Base-by-base conservation (phyloP, 1,284 basidiomycete species). In the Rhodotorula sp. region DNA sequence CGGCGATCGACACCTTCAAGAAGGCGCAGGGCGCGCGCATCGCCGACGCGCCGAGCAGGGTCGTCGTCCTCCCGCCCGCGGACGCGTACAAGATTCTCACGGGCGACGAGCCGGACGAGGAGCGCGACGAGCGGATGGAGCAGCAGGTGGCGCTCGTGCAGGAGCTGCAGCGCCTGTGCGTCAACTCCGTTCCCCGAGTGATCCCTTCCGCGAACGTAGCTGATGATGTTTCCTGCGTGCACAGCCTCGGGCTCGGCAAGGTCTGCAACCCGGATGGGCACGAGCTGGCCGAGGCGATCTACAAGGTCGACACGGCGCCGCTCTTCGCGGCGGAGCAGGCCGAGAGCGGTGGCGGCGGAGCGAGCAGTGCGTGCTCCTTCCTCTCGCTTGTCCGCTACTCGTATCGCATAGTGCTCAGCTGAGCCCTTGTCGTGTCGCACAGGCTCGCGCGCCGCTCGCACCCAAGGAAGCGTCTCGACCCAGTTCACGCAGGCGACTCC, bases 131-230 rank as follows among this genome's bases (percentile, higher is more conserved):
- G 23, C 45, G 23, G 1, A 42, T 41, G 4, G 23, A 7, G 60
- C 52, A 58, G 23, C 54, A 57, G 54, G 42, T 19, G 16, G 55
- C 34, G 27, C 21, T 57, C 8, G 10, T 61, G 7, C 42, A 42
- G 41, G 52, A 64, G 27, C 48, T 74, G 9, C 54, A 61, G 27
- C 9, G 54, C 12, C 23, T 21, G 73, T 74, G 42, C 44, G 71
- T 54, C 14, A 19, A 12, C 7, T 16, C 13, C 21, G 8, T 52
- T 17, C 44, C 10, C 25, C 60, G 25, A 34, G 45, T 52, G 14
- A 1, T n/a, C 4, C 34, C 7, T 49, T n/a, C n/a, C n/a, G n/a
- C n/a, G n/a, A n/a, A n/a, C n/a, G n/a, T n/a, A n/a, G n/a, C n/a
- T n/a, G n/a, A n/a, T n/a, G n/a, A n/a, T n/a, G n/a, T 10, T 34